phyloP scores from a whole-genome alignment of 768 basidiomycete species.

The Tricholoma saponaceum region DNA sequence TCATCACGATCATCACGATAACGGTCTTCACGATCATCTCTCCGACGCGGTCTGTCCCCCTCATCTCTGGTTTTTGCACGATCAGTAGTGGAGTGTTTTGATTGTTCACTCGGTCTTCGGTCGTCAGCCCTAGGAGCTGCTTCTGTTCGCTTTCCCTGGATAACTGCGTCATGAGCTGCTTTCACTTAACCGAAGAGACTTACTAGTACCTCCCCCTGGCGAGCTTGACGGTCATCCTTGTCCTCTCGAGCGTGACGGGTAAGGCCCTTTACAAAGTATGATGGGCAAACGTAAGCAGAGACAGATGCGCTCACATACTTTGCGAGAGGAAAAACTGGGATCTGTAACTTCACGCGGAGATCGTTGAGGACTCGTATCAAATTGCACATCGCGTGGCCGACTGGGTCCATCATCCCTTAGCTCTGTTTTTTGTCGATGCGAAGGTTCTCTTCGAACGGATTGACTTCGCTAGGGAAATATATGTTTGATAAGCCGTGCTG shows the following conservation, averaged over 20 bases:
- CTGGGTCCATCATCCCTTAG: slow-evolving; percentile 12
- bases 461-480: background rate
- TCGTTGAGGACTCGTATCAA: background rate
- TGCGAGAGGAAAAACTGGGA: slow-evolving; percentile 2
- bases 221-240: slow-evolving; percentile 7
- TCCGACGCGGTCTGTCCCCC: background rate
- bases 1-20: background rate
- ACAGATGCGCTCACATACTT: slow-evolving; percentile 3
- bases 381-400: slow-evolving; percentile 2
- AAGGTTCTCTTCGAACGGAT: slow-evolving; percentile 5
- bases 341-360: background rate
- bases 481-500: background rate
- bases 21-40: background rate
- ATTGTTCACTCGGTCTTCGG: background rate
- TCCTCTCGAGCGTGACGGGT: slow-evolving; percentile 5
- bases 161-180: background rate
- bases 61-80: background rate
- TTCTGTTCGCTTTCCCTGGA: background rate
- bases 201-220: slow-evolving; percentile 4
- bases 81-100: slow-evolving; percentile 1
- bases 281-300: background rate
- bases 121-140: background rate
- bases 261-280: slow-evolving; percentile 4
- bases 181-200: background rate
- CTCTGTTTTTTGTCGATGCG: slow-evolving; percentile 8